Evolutionary conservation across 345 rosid genomes (phyloP), one percentile per base, ranked within the genome.

Genomic region (Lagerstroemia speciosa): DNA sequence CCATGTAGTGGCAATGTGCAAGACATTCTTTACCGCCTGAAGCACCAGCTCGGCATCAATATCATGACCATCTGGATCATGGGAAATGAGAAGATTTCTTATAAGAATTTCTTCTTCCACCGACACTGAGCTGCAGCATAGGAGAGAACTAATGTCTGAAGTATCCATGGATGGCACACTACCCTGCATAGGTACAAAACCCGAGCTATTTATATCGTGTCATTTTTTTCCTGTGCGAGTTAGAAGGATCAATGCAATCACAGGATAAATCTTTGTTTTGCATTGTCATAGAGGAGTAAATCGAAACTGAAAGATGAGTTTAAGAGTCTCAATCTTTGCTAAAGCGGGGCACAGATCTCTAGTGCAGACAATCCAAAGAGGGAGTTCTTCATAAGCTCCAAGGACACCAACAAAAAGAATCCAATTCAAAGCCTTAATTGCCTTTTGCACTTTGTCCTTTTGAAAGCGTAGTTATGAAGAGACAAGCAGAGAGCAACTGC

Each of bases 1-100:
- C 45, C 68, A 73, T 50, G 76, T 11, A 48, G 86, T 50, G 40
- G 85, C 81, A 70, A 74, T 72, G 63, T 76, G 67, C 71, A 90
- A 76, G 74, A 84, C 67, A 67, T 81, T 82, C 83, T 92, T 87
- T 31, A 79, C 73, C 63, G 85, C 92, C 36, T 74, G 68, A 69
- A 90, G 84, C 70, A 90, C 71, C 72, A 58, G 77, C 77, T 80
- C 83, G 10, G 93, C 81, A 74, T 92, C 93, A 53, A 90, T 72
- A 69, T 77, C 71, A 33, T 90, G 89, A 12, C 86, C 88, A 67
- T 90, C 96, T 31, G 93, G 93, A 62, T 86, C 98, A 84, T 90
- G 95, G 72, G 76, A 66, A 26, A 83, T 74, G 58, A 86, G 81
- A 66, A 92, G 82, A 75, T 78, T 81, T 75, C 71, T 82, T 69